Base-by-base conservation (phyloP, 306 rosid genomes). In the Alnus rubra region DNA sequence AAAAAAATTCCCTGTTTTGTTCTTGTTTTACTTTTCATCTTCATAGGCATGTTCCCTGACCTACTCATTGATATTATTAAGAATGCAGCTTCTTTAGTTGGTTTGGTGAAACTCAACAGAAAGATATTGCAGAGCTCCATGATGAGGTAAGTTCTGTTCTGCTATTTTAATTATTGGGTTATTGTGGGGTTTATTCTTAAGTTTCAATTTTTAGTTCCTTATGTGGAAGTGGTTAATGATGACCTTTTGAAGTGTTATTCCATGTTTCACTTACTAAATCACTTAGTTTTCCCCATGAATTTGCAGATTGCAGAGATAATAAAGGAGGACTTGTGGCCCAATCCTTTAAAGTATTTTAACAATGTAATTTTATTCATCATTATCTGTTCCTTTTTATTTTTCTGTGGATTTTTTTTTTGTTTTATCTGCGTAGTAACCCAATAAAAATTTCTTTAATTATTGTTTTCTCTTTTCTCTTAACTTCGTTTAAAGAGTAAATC, bases 321-420 rank as follows among this genome's bases (percentile, higher is more conserved):
- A 19, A 91, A 91, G 82, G 93, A 89, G 67, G 92, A 91, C 75
- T 76, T 91, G 44, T 91, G 96, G 96, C 92, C 96, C 82, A 88
- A 91, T 82, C 96, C 96, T 76, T 82, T 89, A 31, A 89, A 88
- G 84, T 89, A 89, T 76, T 91, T 91, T 80, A 91, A 84, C 79
- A 88, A 83, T 71, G 96, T 89, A 89, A 84, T 73, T 45, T 31
- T 7, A 4, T 73, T 62, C 54, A 7, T 76, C 37, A 47, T 76
- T 69, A 13, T 54, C 23, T 37, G 30, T 62, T 39, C 1, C 28
- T 31, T 48, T 35, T 45, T 11, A 19, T 49, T 50, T 14, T 35
- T 75, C 12, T 70, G 10, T 9, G 54, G 7, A 16, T 15, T 63
- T 19, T 37, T 79, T 6, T 73, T 37, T 23, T 23, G 28, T 73